These are phyloP conservation scores for Calonectria leucothoes DNA, from an alignment of 2,329 filamentous ascomycete genomes.

Conservation along the genomic window DNA sequence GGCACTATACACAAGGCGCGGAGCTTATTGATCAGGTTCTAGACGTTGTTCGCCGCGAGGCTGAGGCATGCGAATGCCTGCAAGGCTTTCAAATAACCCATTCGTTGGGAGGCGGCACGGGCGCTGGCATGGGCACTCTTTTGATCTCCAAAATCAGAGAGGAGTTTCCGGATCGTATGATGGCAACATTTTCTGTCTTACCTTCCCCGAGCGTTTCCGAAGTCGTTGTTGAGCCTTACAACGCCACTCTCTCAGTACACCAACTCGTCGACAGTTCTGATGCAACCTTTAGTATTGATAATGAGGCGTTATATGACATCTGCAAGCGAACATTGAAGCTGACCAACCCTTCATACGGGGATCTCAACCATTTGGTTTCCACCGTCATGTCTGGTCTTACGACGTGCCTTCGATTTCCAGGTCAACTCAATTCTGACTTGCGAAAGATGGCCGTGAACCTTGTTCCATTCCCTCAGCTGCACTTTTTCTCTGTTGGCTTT, in stretches of 20 bases:
- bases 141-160: constrained; percentile 99
- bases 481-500: constrained; percentile 99
- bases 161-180: constrained; percentile 99
- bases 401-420: constrained; percentile 98
- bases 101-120: constrained; percentile 99
- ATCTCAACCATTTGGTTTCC: constrained; percentile 99
- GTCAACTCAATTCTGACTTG: constrained; percentile 99
- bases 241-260: constrained; percentile 98
- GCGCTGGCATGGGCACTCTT: constrained; percentile 99
- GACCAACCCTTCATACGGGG: constrained; percentile 96
- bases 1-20: constrained; percentile 99
- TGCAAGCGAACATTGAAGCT: constrained; percentile 99
- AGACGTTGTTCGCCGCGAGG: constrained; percentile 98
- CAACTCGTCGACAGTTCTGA: constrained; percentile 99
- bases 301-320: constrained; percentile 99
- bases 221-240: constrained; percentile 99
- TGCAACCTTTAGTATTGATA: constrained; percentile 99
- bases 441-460: constrained; percentile 99
- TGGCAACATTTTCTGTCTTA: constrained; percentile 99
- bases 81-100: constrained; percentile 99
- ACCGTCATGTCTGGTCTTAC: constrained; percentile 99
- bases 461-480: constrained; percentile 99
- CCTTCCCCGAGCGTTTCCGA: constrained; percentile 99
- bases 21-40: constrained; percentile 98
- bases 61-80: constrained; percentile 98